phyloP scores from a whole-genome alignment of 2,329 filamentous ascomycete species.

The Aspergillus sp. region DNA sequence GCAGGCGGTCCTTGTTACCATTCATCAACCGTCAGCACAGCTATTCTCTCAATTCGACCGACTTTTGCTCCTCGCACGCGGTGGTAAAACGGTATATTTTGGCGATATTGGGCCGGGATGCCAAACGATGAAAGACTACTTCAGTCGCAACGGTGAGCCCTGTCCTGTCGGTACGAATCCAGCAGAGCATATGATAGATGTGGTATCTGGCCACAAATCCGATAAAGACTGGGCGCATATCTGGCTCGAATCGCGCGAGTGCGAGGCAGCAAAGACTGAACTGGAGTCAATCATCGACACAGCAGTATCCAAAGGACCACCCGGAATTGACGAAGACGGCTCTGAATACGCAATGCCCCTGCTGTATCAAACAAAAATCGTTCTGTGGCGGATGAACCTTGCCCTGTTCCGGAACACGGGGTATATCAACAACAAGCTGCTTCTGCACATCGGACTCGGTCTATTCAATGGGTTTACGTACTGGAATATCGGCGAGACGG shows the following conservation, averaged over 20 bases:
- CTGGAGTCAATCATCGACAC: slow-evolving; percentile 61
- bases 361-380: slow-evolving; percentile 59
- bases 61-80: slow-evolving; percentile 62
- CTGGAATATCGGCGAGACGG: slow-evolving; percentile 39
- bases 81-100: slow-evolving; percentile 69
- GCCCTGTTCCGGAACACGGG: slow-evolving; percentile 64
- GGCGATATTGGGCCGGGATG: slow-evolving; percentile 64
- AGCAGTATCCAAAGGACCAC: slow-evolving; percentile 33
- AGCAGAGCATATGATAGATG: slow-evolving; percentile 55
- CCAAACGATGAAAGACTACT: slow-evolving; percentile 62
- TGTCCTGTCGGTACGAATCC: slow-evolving; percentile 62
- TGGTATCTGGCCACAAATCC: slow-evolving; percentile 39
- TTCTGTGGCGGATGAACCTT: slow-evolving; percentile 66
- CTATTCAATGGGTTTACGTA: slow-evolving; percentile 56
- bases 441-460: slow-evolving; percentile 50
- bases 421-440: slow-evolving; percentile 63
- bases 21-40: slow-evolving; percentile 65
- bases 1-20: slow-evolving; percentile 67
- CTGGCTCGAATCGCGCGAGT: slow-evolving; percentile 64
- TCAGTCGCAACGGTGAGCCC: slow-evolving; percentile 59
- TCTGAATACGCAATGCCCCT: slow-evolving; percentile 64
- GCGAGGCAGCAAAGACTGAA: slow-evolving; percentile 56
- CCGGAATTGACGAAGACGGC: slow-evolving; percentile 40
- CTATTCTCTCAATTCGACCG: slow-evolving; percentile 69
- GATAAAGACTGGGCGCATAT: slow-evolving; percentile 64